Percentiles rank a stretch among this genome's conserved stretches.
Conservation (phyloP, 768 basidiomycete genomes). For the Cystofilobasidium macerans region DNA sequence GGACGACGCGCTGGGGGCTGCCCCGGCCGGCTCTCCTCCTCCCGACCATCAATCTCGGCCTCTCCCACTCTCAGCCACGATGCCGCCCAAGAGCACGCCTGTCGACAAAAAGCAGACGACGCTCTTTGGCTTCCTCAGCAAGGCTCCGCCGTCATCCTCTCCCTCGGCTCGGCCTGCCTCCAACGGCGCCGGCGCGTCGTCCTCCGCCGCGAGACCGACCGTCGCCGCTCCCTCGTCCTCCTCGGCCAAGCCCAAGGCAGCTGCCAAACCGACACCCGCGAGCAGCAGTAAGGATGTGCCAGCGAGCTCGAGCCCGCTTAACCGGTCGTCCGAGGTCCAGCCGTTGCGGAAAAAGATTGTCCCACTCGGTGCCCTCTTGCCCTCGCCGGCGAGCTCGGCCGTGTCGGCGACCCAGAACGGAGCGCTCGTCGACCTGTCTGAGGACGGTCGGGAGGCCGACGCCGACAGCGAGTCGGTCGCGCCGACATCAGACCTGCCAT, state of each 20-base stretch:
- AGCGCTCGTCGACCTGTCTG: background rate
- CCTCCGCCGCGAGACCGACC: slow-evolving; percentile 6
- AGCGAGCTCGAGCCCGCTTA: slow-evolving; percentile 28
- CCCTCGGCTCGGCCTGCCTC: slow-evolving; percentile 23
- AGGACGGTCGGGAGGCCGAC: background rate
- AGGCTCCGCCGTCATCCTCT: slow-evolving; percentile 29
- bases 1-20: too few relatives aligned
- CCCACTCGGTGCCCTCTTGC: slow-evolving; percentile 21
- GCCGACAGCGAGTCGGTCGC: background rate
- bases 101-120: slow-evolving; percentile 34
- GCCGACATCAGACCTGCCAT: slow-evolving; percentile 1
- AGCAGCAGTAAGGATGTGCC: slow-evolving; percentile 29
- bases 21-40: too few relatives aligned
- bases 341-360: slow-evolving; percentile 15
- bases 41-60: background rate
- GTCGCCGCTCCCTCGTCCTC: background rate
- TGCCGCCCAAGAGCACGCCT: slow-evolving; percentile 3
- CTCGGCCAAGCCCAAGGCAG: slow-evolving; percentile 17
- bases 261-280: slow-evolving; percentile 28
- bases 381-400: background rate
- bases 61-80: background rate
- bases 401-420: background rate
- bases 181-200: slow-evolving; percentile 10
- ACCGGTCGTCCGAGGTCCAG: slow-evolving; percentile 15
- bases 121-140: slow-evolving; percentile 36